A percentile compares a stretch with the other conserved stretches of the same genome.
Conservation (phyloP, 176 grass and related monocot genomes). For the Elaeis guineensis region DNA sequence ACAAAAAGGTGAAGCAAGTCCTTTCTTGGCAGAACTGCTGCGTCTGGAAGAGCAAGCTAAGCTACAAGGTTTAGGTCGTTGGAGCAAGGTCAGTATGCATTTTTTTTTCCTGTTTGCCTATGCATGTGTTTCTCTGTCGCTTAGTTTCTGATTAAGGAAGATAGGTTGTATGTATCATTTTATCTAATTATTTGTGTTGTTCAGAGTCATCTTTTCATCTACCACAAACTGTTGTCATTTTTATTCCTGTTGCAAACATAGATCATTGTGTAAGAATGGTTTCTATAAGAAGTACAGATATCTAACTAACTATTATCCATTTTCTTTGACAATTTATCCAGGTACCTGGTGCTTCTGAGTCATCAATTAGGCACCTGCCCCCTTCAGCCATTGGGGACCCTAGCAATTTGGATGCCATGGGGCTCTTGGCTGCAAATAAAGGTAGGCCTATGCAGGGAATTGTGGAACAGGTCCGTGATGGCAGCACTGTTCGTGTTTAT, state of each 20-base stretch:
- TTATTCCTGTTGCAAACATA: no score
- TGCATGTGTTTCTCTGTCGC: no score
- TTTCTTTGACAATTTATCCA: constrained; percentile 5
- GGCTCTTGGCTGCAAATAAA: constrained; percentile 64
- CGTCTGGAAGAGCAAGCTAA: constrained; percentile 78
- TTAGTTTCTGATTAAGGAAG: no score
- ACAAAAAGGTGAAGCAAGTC: constrained; percentile 59
- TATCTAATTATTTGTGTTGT: no score
- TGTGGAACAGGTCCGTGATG: constrained; percentile 93
- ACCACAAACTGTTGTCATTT: no score
- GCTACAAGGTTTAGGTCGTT: constrained; percentile 78
- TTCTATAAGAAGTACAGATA: no score
- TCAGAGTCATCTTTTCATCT: no score
- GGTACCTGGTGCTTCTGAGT: constrained; percentile 70
- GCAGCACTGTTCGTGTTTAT: constrained; percentile 84
- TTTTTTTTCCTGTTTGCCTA: not conserved
- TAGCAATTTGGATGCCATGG: constrained; percentile 88
- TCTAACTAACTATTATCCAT: no score
- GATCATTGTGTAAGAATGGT: no score
- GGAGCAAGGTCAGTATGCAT: constrained; percentile 66
- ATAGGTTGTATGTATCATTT: no score
- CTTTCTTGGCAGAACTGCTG: constrained; percentile 52
- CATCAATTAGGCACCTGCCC: constrained; percentile 79
- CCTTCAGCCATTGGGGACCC: constrained; percentile 91
- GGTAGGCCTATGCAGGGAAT: constrained; percentile 81